phyloP scores from a whole-genome alignment of 371 early-diverging fungal species.

The Lichtheimia corymbifera region DNA sequence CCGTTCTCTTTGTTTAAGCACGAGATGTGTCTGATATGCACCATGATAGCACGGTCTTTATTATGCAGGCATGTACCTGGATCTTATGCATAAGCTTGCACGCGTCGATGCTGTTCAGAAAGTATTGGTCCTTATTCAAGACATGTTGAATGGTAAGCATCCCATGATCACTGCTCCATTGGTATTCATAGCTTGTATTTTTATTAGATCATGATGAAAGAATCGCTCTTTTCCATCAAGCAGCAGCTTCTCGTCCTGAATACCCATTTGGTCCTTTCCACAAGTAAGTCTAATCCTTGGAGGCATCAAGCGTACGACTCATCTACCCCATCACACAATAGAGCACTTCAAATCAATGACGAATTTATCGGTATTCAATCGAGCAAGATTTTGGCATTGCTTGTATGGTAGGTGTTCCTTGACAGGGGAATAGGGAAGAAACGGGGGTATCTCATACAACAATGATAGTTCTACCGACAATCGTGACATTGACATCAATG shows the following conservation, averaged over 20 bases:
- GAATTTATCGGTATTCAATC: slow-evolving; percentile 88
- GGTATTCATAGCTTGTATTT: slow-evolving; percentile 3
- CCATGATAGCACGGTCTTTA: slow-evolving; percentile 38
- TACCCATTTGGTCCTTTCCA: slow-evolving; percentile 70
- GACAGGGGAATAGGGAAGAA: neutral
- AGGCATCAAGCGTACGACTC: neutral
- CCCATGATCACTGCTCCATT: neutral
- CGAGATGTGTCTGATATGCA: neutral
- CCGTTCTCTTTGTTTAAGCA: neutral
- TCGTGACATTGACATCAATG: slow-evolving; percentile 43
- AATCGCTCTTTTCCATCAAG: slow-evolving; percentile 51
- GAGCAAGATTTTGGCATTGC: slow-evolving; percentile 75
- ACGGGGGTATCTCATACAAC: neutral
- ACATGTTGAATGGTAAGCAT: slow-evolving; percentile 70
- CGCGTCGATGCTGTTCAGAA: slow-evolving; percentile 90
- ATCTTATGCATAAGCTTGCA: slow-evolving; percentile 76
- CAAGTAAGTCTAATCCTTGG: slow-evolving; percentile 48
- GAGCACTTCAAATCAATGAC: slow-evolving; percentile 81
- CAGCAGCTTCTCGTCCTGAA: slow-evolving; percentile 35
- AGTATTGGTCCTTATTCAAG: slow-evolving; percentile 86
- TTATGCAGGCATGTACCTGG: slow-evolving; percentile 68
- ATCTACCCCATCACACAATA: slow-evolving; percentile 34
- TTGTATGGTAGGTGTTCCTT: slow-evolving; percentile 50
- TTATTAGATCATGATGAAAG: slow-evolving; percentile 56
- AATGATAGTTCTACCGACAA: slow-evolving; percentile 26